phyloP scores from a whole-genome alignment of 768 basidiomycete genomes.

The Leucocoprinus leucothites region DNA sequence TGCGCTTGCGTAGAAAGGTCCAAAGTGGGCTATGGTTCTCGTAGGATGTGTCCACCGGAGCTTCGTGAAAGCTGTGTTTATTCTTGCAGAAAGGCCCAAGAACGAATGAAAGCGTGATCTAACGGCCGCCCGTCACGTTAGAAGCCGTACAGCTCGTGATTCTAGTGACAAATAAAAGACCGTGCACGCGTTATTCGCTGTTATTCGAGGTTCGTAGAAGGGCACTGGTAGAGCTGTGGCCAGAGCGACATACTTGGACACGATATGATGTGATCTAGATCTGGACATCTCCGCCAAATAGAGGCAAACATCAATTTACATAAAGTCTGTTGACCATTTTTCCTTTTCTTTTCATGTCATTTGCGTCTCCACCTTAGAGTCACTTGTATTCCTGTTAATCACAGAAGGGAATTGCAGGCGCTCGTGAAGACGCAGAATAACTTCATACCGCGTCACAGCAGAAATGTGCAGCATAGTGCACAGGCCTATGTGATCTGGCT shows the following conservation, averaged over 20 bases:
- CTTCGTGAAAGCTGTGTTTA: not conserved
- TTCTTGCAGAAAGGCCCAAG: not conserved
- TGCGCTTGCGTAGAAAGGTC: not conserved
- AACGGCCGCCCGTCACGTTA: not conserved
- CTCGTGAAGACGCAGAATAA: slow-evolving; percentile 66
- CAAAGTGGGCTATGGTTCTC: not conserved
- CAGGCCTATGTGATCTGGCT: slow-evolving; percentile 24
- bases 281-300: slow-evolving; percentile 27
- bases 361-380: slow-evolving; percentile 65
- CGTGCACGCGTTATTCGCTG: too few relatives aligned
- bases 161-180: too few relatives aligned
- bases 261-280: slow-evolving; percentile 1
- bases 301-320: slow-evolving; percentile 33
- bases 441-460: slow-evolving; percentile 15
- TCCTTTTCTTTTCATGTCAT: slow-evolving; percentile 26
- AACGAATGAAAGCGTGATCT: slow-evolving; percentile 1
- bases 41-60: not conserved
- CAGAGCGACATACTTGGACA: too few relatives aligned
- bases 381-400: slow-evolving; percentile 51
- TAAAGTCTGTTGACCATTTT: slow-evolving; percentile 15
- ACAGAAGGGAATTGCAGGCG: slow-evolving; percentile 52
- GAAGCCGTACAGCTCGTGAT: too few relatives aligned
- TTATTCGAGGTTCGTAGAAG: too few relatives aligned
- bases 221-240: too few relatives aligned
- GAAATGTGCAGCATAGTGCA: slow-evolving; percentile 18